phyloP scores from a whole-genome alignment of 208 protist genomes.

The Trypanosoma brucei region DNA sequence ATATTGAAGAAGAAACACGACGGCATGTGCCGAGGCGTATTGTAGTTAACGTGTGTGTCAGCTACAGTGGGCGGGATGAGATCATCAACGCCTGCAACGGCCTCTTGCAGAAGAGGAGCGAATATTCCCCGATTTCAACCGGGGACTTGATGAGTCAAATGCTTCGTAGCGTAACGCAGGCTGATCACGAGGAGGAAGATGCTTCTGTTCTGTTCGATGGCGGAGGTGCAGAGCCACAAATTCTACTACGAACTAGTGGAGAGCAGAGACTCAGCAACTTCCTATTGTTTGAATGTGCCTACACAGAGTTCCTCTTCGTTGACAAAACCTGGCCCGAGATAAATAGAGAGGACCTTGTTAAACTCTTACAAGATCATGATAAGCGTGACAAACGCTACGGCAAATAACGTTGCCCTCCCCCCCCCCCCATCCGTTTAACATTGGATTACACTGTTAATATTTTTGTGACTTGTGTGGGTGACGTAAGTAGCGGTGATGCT shows the following conservation, averaged over 20 bases:
- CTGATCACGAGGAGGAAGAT: slow-evolving; percentile 54
- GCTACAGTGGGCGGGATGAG: slow-evolving; percentile 82
- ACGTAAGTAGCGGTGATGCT: no score
- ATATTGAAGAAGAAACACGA: slow-evolving; percentile 63
- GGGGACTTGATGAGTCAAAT: slow-evolving; percentile 62
- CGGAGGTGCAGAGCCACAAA: slow-evolving; percentile 61
- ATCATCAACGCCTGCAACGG: slow-evolving; percentile 60
- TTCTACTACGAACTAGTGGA: slow-evolving; percentile 83
- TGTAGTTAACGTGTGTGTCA: slow-evolving; percentile 83
- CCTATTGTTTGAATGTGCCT: slow-evolving; percentile 82
- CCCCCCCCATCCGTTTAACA: no score
- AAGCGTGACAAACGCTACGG: slow-evolving; percentile 44
- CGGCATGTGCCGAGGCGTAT: slow-evolving; percentile 41
- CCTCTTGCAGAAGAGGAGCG: slow-evolving; percentile 17
- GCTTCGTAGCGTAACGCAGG: slow-evolving; percentile 81
- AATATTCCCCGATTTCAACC: slow-evolving; percentile 28
- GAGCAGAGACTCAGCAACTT: slow-evolving; percentile 88
- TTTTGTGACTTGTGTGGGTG: no score
- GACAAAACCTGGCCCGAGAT: slow-evolving; percentile 82
- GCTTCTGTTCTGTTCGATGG: slow-evolving; percentile 14
- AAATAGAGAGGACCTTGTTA: slow-evolving; percentile 35
- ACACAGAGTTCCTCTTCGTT: slow-evolving; percentile 79
- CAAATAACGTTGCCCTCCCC: slow-evolving; percentile 11
- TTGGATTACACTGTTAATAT: no score
- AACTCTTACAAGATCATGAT: slow-evolving; percentile 41